Evolutionary conservation across 1,284 basidiomycete species (phyloP), one percentile per base, ranked within the genome.

Genomic region (Kwoniella shivajii): DNA sequence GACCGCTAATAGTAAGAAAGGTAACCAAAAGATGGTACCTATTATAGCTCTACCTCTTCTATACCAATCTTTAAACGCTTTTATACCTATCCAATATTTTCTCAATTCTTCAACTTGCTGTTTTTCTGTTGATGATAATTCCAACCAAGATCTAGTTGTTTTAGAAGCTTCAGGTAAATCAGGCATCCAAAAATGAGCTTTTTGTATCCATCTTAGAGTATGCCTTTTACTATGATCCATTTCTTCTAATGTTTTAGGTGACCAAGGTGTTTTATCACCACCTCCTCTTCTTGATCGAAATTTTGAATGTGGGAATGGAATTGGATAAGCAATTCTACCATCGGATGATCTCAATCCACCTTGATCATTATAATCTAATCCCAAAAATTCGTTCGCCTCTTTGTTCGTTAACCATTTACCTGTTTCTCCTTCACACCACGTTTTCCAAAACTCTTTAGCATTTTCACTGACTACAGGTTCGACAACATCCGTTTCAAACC

Each of bases 1-100:
- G 1, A 84, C 80, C 80, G 84, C 85, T 68, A 93, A 85, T n/a
- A 92, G 73, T 13, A 83, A 62, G 26, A 84, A 75, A 0, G 92
- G 92, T 26, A 88, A 78, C 46, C 86, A 79, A 49, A 92, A 72
- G 18, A 92, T 80, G 26, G 83, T 56, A 49, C 85, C 83, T 57
- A 88, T 80, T 27, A 61, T 82, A 82, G 30, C 83, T 76, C 61
- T 83, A 72, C 4, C 79, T 78, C 51, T 78, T 72, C n/a, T 82
- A 82, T 73, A 66, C 24, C 61, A 84, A 78, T 54, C 84, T 69
- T 56, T 80, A 80, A 54, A 84, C 81, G 77, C 59, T 27, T 60
- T 56, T 26, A 72, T 39, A 6, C 63, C 58, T 42, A 68, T 59
- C 66, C 70, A 74, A 49, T 75, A 73, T 26, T 65, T 58, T 26